phyloP scores from a whole-genome alignment of 208 protist species.

The Trichomonas vaginalis region DNA sequence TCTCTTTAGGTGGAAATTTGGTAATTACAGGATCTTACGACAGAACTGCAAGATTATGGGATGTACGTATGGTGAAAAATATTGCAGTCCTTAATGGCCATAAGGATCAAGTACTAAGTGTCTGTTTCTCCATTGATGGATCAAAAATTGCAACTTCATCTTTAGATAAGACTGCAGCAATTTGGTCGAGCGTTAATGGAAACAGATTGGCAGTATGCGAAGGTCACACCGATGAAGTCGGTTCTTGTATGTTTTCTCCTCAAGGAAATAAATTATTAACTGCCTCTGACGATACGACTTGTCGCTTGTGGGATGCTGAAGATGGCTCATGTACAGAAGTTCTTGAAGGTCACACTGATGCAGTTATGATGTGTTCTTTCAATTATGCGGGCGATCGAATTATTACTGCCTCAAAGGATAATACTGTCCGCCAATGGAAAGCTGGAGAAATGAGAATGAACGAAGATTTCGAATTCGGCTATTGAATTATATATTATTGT shows the following conservation, averaged over 20 bases:
- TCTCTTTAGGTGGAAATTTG: slow-evolving; percentile 47
- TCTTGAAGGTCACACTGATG: slow-evolving; percentile 75
- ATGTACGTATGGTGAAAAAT: slow-evolving; percentile 61
- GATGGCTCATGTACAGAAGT: slow-evolving; percentile 45
- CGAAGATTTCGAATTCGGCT: neutral
- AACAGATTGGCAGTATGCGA: slow-evolving; percentile 47
- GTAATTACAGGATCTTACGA: slow-evolving; percentile 78
- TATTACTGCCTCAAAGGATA: slow-evolving; percentile 77
- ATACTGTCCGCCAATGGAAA: slow-evolving; percentile 80
- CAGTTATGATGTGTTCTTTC: slow-evolving; percentile 78
- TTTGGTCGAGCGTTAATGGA: slow-evolving; percentile 66
- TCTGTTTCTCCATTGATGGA: slow-evolving; percentile 64
- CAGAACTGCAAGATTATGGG: slow-evolving; percentile 70
- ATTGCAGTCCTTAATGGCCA: slow-evolving; percentile 63
- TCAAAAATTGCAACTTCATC: slow-evolving; percentile 64
- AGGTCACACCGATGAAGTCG: slow-evolving; percentile 73
- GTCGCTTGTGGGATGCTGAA: slow-evolving; percentile 65
- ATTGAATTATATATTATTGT: neutral
- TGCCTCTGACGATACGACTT: slow-evolving; percentile 67
- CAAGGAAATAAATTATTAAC: slow-evolving; percentile 72
- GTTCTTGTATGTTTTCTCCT: slow-evolving; percentile 74
- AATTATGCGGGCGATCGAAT: slow-evolving; percentile 77
- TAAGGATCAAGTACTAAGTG: slow-evolving; percentile 69
- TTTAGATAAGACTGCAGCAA: slow-evolving; percentile 63
- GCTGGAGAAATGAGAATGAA: neutral